Evolutionary conservation across 169 alveolate genomes (phyloP).

Genomic region (Cryptosporidium parvum): DNA sequence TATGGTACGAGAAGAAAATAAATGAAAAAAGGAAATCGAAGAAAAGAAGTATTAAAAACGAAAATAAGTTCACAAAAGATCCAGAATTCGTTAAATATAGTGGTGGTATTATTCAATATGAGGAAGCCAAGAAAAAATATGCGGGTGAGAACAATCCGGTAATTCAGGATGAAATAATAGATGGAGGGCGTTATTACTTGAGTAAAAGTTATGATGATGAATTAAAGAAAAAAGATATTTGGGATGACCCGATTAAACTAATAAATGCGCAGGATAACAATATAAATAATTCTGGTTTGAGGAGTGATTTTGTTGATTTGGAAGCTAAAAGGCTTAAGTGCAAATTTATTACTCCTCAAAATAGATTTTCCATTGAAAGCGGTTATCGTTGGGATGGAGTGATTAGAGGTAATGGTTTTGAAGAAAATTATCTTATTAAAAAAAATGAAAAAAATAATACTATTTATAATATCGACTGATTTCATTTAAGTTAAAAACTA

Average conservation of each 20-base stretch:
- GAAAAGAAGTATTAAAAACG: not conserved
- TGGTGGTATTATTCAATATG: slow-evolving; percentile 51
- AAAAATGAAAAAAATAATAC: not conserved
- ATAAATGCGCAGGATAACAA: not conserved
- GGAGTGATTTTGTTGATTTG: not conserved
- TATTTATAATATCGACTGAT: not conserved
- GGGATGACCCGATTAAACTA: slow-evolving; percentile 66
- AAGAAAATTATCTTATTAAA: slow-evolving; percentile 80
- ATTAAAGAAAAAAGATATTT: slow-evolving; percentile 25
- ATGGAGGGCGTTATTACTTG: slow-evolving; percentile 25
- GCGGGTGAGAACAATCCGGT: not conserved
- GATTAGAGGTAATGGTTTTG: slow-evolving; percentile 94
- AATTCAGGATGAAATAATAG: not conserved
- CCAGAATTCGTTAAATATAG: slow-evolving; percentile 10
- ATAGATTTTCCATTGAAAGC: slow-evolving; percentile 92
- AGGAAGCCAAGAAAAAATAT: not conserved
- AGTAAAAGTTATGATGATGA: slow-evolving; percentile 42
- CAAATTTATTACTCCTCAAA: slow-evolving; percentile 86
- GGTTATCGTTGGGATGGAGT: slow-evolving; percentile 98
- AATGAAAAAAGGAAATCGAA: not conserved
- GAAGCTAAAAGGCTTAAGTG: slow-evolving; percentile 85
- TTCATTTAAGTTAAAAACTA: not conserved
- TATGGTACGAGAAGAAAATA: slow-evolving; percentile 41
- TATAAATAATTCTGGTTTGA: not conserved
- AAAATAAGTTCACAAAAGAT: not conserved